phyloP scores from a whole-genome alignment of 352 stramenopile species.

The Sclerospora graminicola region DNA sequence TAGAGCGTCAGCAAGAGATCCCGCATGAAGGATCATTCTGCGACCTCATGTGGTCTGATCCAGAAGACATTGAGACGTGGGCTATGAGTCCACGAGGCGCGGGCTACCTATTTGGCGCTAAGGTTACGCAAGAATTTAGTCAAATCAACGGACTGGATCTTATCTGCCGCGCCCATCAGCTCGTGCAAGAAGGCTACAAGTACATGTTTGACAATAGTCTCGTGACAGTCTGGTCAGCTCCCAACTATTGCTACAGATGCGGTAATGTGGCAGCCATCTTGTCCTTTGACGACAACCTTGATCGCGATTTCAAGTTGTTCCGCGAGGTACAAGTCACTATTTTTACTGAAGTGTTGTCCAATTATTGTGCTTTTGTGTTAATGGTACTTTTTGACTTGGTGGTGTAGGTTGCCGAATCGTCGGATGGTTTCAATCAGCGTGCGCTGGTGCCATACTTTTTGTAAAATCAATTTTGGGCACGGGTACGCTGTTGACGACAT shows the following conservation, averaged over 20 bases:
- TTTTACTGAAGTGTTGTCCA: too few species aligned
- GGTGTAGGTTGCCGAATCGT: conserved; percentile 67
- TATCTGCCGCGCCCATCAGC: conserved; percentile 83
- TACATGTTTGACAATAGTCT: conserved; percentile 87
- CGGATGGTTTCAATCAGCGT: conserved; percentile 65
- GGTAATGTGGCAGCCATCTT: conserved; percentile 79
- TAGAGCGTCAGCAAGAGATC: conserved; percentile 95
- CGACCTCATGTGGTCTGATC: conserved; percentile 98
- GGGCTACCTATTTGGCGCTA: conserved; percentile 81
- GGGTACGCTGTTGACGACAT: conserved; percentile 4
- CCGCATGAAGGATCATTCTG: conserved; percentile 93
- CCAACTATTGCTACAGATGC: conserved; percentile 84
- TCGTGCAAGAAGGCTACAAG: conserved; percentile 88
- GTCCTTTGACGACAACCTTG: conserved; percentile 73
- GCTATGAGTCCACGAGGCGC: conserved; percentile 83
- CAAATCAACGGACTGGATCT: conserved; percentile 86
- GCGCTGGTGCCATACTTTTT: conserved; percentile 81
- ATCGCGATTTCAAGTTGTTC: conserved; percentile 85
- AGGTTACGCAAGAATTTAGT: conserved; percentile 86
- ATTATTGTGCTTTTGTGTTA: conserved; percentile 7
- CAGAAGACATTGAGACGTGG: conserved; percentile 90
- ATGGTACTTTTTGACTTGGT: conserved; percentile 1
- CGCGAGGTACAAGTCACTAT: conserved; percentile 48
- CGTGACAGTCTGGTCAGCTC: conserved; percentile 75
- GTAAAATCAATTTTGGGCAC: conserved; percentile 31